Evolutionary conservation across 2,329 filamentous ascomycete genomes (phyloP).

Genomic region (Hypoxylon sp.): DNA sequence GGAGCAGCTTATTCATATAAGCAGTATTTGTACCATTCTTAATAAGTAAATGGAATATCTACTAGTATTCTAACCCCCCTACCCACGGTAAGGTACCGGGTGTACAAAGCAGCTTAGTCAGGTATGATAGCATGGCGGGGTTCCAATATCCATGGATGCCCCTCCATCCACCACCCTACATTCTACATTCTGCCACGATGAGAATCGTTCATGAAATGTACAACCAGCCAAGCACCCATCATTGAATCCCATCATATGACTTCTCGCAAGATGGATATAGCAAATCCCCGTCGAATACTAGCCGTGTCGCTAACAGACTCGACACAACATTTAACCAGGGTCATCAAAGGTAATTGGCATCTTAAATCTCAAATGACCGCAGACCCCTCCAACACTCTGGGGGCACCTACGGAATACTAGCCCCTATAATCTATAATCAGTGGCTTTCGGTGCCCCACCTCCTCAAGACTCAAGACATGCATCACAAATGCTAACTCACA

Average conservation of each 20-base stretch:
- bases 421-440: not conserved
- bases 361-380: not conserved
- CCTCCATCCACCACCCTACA: slow-evolving; percentile 20
- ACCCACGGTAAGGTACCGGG: too few species aligned
- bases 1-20: too few species aligned
- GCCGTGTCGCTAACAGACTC: slow-evolving; percentile 65
- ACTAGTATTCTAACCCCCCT: too few species aligned
- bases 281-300: slow-evolving; percentile 67
- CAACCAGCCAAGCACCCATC: slow-evolving; percentile 32
- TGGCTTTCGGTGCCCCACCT: slow-evolving; percentile 2
- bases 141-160: not conserved
- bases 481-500: slow-evolving; percentile 25
- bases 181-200: not conserved
- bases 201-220: slow-evolving; percentile 4
- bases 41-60: too few species aligned
- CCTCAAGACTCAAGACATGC: not conserved
- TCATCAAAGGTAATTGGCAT: slow-evolving; percentile 67
- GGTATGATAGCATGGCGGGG: slow-evolving; percentile 30
- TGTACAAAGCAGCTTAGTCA: slow-evolving; percentile 31
- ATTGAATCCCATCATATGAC: slow-evolving; percentile 14
- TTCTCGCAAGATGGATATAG: slow-evolving; percentile 54
- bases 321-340: slow-evolving; percentile 59
- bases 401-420: not conserved
- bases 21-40: too few species aligned
- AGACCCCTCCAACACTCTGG: slow-evolving; percentile 5